Base-by-base conservation (phyloP, 257 asterid genomes). In the Solanum lignicaule region DNA sequence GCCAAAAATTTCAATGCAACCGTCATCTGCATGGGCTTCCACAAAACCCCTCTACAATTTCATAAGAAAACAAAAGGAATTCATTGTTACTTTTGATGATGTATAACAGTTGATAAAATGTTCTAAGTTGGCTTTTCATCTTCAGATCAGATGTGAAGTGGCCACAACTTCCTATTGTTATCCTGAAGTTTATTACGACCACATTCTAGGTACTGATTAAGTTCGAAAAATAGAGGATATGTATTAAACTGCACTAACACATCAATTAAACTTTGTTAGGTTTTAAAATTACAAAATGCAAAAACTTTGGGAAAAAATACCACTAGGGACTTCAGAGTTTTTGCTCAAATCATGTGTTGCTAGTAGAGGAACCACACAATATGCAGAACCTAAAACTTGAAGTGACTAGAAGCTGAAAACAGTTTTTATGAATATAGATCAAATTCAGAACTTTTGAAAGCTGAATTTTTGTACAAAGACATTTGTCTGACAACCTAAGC, bases 1-100 rank as follows among this genome's bases (percentile, higher is more conserved):
- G 82, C 98, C 98, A 72, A 96, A 95, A 41, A 95, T 87, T 91
- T 96, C 98, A 81, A 96, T 60, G 60, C 85, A 90, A 81, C 98
- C 98, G 41, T 95, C 98, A 89, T 96, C 98, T 0, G 98, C 94
- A 72, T 93, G 96, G 76, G 98, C 95, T 89, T 94, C 92, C 36
- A 96, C 95, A 78, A 96, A 96, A 85, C 99, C 99, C 90, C 92
- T 95, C 99, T 96, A 60, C 69, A 32, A 46, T 48, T 48, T 82
- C 85, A 48, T 5, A 18, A 43, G 31, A 36, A 83, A 88, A 74
- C 29, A 29, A 35, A 62, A 74, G 52, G 66, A 79, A 82, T 9
- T 18, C 12, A 2, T 16, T 1, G 85, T 48, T 48, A 46, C 69
- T 29, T 29, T 81, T 29, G 41, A 81, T 29, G 41, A 81, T 29